These are phyloP conservation scores for Paramecium pentaurelia DNA, from an alignment of 73 alveolate species.

Conservation along the genomic window DNA sequence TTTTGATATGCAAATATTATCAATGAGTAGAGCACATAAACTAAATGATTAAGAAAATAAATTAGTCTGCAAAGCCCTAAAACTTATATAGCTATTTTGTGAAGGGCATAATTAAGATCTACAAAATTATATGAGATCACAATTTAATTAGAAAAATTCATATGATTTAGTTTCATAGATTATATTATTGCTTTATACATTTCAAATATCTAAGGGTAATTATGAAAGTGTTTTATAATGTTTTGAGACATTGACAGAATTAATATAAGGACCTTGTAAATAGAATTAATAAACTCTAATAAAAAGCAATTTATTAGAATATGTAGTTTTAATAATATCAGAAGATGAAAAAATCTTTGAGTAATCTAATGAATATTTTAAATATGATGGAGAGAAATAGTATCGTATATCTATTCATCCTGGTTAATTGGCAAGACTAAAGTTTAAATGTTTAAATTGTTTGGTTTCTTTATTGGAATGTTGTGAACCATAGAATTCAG, in stretches of 20 bases:
- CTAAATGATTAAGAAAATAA: conserved; percentile 37
- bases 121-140: conserved; percentile 60
- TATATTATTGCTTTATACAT: not conserved
- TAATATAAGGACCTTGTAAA: conserved; percentile 69
- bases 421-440: conserved; percentile 60
- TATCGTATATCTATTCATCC: not conserved
- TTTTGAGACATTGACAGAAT: conserved; percentile 65
- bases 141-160: conserved; percentile 49
- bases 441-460: conserved; percentile 61
- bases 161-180: conserved; percentile 39
- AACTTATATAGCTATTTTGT: conserved; percentile 57
- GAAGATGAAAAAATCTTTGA: conserved; percentile 53
- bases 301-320: conserved; percentile 60
- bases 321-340: conserved; percentile 28
- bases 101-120: conserved; percentile 62
- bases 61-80: conserved; percentile 37
- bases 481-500: conserved; percentile 54
- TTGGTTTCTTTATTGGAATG: conserved; percentile 62
- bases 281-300: conserved; percentile 45
- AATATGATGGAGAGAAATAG: not conserved
- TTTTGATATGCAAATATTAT: conserved; percentile 6
- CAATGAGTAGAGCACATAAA: not conserved
- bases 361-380: not conserved
- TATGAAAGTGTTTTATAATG: conserved; percentile 62
- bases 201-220: conserved; percentile 19